Evolutionary conservation across 345 rosid genomes (phyloP).

Genomic region (Hirschfeldia incana): DNA sequence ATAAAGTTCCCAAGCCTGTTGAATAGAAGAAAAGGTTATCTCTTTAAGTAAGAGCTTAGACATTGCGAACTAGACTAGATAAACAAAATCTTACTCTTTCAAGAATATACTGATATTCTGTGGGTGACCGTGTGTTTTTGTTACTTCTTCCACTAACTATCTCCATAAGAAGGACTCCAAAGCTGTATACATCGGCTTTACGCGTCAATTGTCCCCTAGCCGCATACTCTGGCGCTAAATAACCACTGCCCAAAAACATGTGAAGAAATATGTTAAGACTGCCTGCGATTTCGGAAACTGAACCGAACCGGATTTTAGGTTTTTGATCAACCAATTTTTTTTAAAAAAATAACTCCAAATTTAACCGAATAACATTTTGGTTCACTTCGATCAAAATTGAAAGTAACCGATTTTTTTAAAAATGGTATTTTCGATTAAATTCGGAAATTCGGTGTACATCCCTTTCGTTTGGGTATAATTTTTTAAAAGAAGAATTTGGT

Average conservation of each 20-base stretch:
- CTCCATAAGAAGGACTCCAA: constrained; percentile 87
- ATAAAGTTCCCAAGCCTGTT: constrained; percentile 82
- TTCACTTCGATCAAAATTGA: no score
- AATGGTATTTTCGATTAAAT: no score
- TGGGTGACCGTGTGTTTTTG: constrained; percentile 67
- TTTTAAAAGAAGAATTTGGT: no score
- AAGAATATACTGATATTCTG: constrained; percentile 74
- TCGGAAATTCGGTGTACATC: no score
- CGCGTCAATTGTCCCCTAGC: constrained; percentile 83
- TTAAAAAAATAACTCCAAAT: no score
- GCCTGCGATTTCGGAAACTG: no score
- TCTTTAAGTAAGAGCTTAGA: background rate
- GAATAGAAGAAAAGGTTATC: background rate
- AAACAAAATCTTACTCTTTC: constrained; percentile 62
- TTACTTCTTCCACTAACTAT: constrained; percentile 86
- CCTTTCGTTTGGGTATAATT: no score
- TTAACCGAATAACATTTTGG: no score
- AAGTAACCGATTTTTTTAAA: no score
- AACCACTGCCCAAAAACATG: constrained; percentile 58
- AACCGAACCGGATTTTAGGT: no score
- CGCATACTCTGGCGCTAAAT: constrained; percentile 97
- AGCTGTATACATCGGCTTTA: constrained; percentile 89
- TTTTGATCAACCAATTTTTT: no score
- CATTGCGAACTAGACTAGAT: background rate
- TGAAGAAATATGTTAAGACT: background rate